A percentile compares a stretch with the other conserved stretches of the same genome.
phyloP scores from a whole-genome alignment of 805 yeast genomes.

The Scheffersomyces spartinae region DNA sequence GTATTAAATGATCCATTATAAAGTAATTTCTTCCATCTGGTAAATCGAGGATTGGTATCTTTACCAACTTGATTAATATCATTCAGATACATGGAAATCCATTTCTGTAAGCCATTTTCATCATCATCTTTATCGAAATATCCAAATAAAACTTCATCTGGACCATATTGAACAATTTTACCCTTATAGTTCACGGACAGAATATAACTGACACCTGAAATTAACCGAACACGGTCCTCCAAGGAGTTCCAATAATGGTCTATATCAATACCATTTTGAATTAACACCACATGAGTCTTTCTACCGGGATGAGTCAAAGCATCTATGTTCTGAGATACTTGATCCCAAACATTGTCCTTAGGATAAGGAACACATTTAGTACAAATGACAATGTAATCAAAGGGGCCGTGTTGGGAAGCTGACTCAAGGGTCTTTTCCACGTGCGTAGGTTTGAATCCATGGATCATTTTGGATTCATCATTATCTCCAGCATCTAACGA shows the following conservation, averaged over 20 bases:
- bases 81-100: constrained; percentile 31
- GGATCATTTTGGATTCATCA: too few relatives aligned
- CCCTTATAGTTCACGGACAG: constrained; percentile 48
- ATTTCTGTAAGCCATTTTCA: constrained; percentile 14
- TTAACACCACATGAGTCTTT: constrained; percentile 40
- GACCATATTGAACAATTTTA: constrained; percentile 35
- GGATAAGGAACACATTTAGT: constrained; percentile 26
- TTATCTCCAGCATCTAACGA: too few relatives aligned
- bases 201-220: constrained; percentile 56
- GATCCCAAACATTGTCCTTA: constrained; percentile 13
- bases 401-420: constrained; percentile 16
- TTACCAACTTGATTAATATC: constrained; percentile 28
- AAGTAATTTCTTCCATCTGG: constrained; percentile 57
- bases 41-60: constrained; percentile 34
- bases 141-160: constrained; percentile 41
- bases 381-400: constrained; percentile 25
- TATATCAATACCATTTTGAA: constrained; percentile 59
- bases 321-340: too few relatives aligned
- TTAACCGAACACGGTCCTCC: constrained; percentile 37
- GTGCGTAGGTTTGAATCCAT: constrained; percentile 18
- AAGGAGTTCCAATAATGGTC: constrained; percentile 42
- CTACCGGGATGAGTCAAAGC: too few relatives aligned
- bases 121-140: constrained; percentile 34
- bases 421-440: constrained; percentile 17
- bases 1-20: constrained; percentile 64